Base-by-base conservation (phyloP, 139 green algal species). In the Picochlorum costavermella region DNA sequence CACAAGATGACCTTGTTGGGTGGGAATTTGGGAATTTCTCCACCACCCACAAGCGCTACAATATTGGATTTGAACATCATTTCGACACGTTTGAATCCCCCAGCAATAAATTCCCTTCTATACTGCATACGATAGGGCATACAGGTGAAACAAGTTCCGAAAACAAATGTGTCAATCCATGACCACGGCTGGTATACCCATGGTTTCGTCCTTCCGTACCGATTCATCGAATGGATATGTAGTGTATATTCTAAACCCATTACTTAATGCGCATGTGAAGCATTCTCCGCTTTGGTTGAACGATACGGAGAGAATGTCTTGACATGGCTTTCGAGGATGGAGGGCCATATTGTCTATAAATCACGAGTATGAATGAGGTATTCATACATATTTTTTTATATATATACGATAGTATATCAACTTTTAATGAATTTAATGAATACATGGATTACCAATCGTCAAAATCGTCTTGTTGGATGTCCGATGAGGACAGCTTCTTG, bases 21-120 rank as follows among this genome's bases (percentile, higher is more conserved):
- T 0, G 88, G 82, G 20, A 31, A 96, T 29, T 79, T 78, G 6
- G 94, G 89, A 4, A 64, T 69, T 0, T 75, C 26, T 0, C 94
- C 93, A 14, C 90, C 90, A 0, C 94, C 94, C 3, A 98, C 92
- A 17, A 98, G 68, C 0, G 90, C 92, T 8, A 98, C 56, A 30
- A 99, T 92, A 73, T 98, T 96, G 77, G 85, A 96, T 11, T 89
- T 75, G 56, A 97, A 98, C 2, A 98, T 74, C 90, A 98, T 97
- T 60, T 96, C 88, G 5, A 96, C 88, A 4, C 26, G 9, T 0
- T 73, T 86, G 33, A 97, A 87, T 14, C 86, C 88, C 2, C 76
- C 83, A 65, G 82, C 77, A 28, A 83, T 77, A 61, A 92, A 94
- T 37, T 86, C 80, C 9, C 88, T 78, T n/a, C 88, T 81, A 45